phyloP scores from a whole-genome alignment of 2,329 filamentous ascomycete genomes.

The Alternaria longipes region DNA sequence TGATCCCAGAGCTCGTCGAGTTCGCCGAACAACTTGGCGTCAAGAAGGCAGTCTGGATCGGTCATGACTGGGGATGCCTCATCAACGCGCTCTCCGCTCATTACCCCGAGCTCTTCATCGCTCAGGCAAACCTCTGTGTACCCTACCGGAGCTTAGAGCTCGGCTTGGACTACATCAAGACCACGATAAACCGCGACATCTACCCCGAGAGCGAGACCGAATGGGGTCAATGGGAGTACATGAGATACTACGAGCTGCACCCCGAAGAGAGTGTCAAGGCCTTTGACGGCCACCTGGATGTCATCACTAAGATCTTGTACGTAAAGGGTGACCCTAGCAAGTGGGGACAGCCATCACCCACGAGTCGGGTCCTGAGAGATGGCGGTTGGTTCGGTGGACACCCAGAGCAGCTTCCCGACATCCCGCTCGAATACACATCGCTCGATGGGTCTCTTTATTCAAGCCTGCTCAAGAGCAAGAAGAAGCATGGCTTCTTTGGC shows the following conservation, averaged over 20 bases:
- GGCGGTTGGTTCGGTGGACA: slow-evolving; percentile 48
- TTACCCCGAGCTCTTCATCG: slow-evolving; percentile 46
- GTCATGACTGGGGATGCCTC: slow-evolving; percentile 57
- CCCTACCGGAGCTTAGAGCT: slow-evolving; percentile 56
- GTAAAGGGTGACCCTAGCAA: slow-evolving; percentile 30
- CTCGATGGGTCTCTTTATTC: slow-evolving; percentile 43
- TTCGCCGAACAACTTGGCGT: slow-evolving; percentile 53
- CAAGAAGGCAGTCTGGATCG: slow-evolving; percentile 58
- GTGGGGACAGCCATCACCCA: slow-evolving; percentile 37
- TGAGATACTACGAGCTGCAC: slow-evolving; percentile 43
- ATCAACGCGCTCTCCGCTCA: slow-evolving; percentile 43
- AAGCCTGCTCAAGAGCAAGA: slow-evolving; percentile 47
- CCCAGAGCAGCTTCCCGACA: slow-evolving; percentile 36
- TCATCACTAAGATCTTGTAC: slow-evolving; percentile 37
- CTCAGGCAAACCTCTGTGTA: slow-evolving; percentile 43
- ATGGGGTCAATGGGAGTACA: slow-evolving; percentile 50
- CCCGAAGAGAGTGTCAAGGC: slow-evolving; percentile 23
- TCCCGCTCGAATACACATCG: slow-evolving; percentile 40
- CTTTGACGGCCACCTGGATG: slow-evolving; percentile 36
- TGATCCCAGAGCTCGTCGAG: slow-evolving; percentile 45
- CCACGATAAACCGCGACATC: slow-evolving; percentile 54
- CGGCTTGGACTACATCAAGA: slow-evolving; percentile 51
- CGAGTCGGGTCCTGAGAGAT: slow-evolving; percentile 24
- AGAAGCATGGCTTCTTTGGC: slow-evolving; percentile 53
- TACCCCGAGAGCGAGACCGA: slow-evolving; percentile 58